Evolutionary conservation across 2,329 filamentous ascomycete species (phyloP), one percentile per base, ranked within the genome.

Genomic region (Hypoxylon sp.): DNA sequence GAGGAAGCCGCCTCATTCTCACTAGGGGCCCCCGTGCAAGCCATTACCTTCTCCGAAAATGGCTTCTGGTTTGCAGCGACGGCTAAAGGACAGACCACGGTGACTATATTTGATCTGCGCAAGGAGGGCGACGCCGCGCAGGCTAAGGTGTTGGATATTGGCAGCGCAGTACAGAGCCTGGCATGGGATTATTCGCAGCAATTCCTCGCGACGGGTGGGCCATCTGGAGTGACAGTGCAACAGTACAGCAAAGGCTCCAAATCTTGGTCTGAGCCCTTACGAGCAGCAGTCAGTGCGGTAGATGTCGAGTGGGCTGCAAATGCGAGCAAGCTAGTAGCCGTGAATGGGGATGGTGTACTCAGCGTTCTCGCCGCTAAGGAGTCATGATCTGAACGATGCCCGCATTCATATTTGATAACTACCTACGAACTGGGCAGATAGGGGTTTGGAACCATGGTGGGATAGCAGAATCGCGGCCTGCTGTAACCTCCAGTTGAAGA

Each of bases 171-270:
- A 49, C 87, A 91, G 65, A 88, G 86, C 40, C 84, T 97, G 68
- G 84, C 85, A 50, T 99, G 94, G 94, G 96, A 99, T 76, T 97
- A 97, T 82, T 96, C 92, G 5, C 95, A 94, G 44, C 95, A 97
- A 79, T 99, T 92, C 81, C 84, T 99, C 55, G 92, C 94, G 24
- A 91, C 91, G 11, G 92, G 88, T 3, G 95, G 95, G 5, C 85
- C 90, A 3, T 89, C 90, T 45, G 93, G 93, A 26, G 82, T 97
- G 48, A 92, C 91, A 4, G 92, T 99, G 40, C 93, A 96, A 78
- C 91, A 97, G 74, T 99, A 96, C 79, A 86, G 87, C 68, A 99
- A 98, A 85, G 83, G 89, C 54, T 85, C 88, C 66, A 99, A 97
- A 86, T 85, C 86, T 61, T 99, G 96, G 96, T 91, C 89, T 45